These are phyloP conservation scores for Lepidium didymum DNA, from an alignment of 345 rosid genomes.

Conservation along the genomic window DNA sequence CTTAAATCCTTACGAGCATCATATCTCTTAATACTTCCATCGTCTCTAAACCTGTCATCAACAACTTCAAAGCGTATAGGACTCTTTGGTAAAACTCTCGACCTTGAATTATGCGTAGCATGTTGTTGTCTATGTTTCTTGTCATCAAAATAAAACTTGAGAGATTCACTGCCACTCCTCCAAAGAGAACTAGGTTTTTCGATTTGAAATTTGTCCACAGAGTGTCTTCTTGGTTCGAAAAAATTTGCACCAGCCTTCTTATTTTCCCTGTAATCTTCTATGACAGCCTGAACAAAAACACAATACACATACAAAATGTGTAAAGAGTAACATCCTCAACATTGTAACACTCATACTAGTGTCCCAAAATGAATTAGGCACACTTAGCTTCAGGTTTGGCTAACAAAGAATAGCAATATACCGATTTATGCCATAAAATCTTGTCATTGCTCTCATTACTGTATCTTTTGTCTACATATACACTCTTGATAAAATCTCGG, in stretches of 20 bases:
- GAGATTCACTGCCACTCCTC: constrained; percentile 36
- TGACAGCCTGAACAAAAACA: constrained; percentile 34
- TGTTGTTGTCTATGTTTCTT: constrained; percentile 46
- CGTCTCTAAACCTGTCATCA: constrained; percentile 72
- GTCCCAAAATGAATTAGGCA: not conserved
- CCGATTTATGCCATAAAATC: constrained; percentile 44
- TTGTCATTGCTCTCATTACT: constrained; percentile 45
- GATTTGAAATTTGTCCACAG: constrained; percentile 33
- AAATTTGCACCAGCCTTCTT: constrained; percentile 31
- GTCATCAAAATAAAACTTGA: constrained; percentile 43
- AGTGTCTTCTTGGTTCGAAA: constrained; percentile 36
- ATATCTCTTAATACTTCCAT: constrained; percentile 32
- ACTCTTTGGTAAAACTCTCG: constrained; percentile 41
- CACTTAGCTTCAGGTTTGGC: not conserved
- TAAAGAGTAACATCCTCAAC: not conserved
- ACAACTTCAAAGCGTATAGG: constrained; percentile 75
- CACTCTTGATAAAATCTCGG: constrained; percentile 74
- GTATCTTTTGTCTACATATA: constrained; percentile 71
- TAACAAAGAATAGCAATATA: constrained; percentile 16
- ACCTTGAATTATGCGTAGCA: constrained; percentile 36
- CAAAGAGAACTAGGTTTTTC: constrained; percentile 33
- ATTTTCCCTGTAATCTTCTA: constrained; percentile 35
- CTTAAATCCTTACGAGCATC: constrained; percentile 32
- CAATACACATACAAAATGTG: not conserved
- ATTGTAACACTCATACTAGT: not conserved